Percentiles rank a stretch among this genome's conserved stretches.
Conservation (phyloP, 2,329 filamentous ascomycete genomes). For the Penicillium occitanis region DNA sequence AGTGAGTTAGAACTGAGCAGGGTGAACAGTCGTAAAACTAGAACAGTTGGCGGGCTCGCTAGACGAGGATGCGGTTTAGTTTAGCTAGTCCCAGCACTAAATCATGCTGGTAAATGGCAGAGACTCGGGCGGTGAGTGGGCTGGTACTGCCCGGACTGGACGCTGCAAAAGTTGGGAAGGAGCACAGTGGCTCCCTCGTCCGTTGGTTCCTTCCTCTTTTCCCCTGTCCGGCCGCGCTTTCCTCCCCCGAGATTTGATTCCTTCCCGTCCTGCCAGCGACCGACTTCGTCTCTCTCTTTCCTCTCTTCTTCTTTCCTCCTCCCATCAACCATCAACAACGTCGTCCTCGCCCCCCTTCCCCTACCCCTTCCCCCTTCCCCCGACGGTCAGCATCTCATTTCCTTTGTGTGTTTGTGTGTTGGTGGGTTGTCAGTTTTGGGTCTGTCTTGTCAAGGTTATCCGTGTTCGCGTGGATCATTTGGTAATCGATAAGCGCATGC, state of each 20-base stretch:
- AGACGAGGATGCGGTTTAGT: slow-evolving; percentile 1
- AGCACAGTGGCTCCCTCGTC: slow-evolving; percentile 2
- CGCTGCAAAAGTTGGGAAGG: neutral
- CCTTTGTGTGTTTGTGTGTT: slow-evolving; percentile 20
- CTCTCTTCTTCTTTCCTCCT: slow-evolving; percentile 20
- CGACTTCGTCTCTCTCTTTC: slow-evolving; percentile 4
- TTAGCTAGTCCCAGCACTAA: neutral
- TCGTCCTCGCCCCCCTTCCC: slow-evolving; percentile 20
- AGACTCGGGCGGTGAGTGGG: slow-evolving; percentile 22
- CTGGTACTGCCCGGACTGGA: neutral
- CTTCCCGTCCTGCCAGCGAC: slow-evolving; percentile 1
- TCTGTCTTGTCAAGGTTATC: slow-evolving; percentile 14
- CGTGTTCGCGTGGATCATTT: slow-evolving; percentile 21
- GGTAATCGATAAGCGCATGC: slow-evolving; percentile 21
- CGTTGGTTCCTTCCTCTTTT: slow-evolving; percentile 13
- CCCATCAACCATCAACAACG: slow-evolving; percentile 17
- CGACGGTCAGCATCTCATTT: slow-evolving; percentile 21
- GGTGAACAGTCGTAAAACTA: neutral
- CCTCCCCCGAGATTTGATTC: slow-evolving; percentile 12
- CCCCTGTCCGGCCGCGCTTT: slow-evolving; percentile 6
- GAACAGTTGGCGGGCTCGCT: slow-evolving; percentile 12
- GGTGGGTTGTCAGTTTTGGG: slow-evolving; percentile 11
- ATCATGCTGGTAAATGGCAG: neutral
- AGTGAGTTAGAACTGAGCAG: neutral
- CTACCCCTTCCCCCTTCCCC: slow-evolving; percentile 23